phyloP scores from a whole-genome alignment of 768 basidiomycete genomes.

The Peribolospora baueri region DNA sequence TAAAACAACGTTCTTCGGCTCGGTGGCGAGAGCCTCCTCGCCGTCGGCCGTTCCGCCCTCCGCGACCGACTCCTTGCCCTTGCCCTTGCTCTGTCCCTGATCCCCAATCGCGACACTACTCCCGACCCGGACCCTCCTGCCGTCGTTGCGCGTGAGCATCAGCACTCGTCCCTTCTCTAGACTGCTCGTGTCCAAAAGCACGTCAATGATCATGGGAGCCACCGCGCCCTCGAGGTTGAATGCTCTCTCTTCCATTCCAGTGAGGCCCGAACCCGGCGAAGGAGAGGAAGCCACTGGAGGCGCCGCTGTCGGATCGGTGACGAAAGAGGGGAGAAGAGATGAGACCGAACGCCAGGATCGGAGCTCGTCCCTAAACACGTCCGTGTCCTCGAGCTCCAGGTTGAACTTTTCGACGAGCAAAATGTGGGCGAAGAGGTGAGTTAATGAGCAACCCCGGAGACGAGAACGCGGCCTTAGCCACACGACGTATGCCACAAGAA shows the following conservation, averaged over 20 bases:
- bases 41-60: not conserved
- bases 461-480: not conserved
- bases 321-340: not conserved
- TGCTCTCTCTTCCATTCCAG: no score
- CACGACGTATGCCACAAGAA: not conserved
- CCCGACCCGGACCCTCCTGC: conserved; percentile 6
- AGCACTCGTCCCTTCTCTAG: conserved; percentile 12
- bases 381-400: conserved; percentile 12
- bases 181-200: conserved; percentile 11
- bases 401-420: conserved; percentile 9
- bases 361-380: conserved; percentile 11
- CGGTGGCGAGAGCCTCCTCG: not conserved
- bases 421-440: not conserved
- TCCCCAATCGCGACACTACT: not conserved
- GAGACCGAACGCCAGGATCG: conserved; percentile 10
- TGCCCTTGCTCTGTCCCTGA: not conserved
- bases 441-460: not conserved
- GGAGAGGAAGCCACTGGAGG: not conserved
- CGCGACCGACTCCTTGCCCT: not conserved
- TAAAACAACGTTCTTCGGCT: not conserved
- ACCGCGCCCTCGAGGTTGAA: not conserved
- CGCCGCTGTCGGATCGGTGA: not conserved
- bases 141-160: conserved; percentile 10
- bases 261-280: not conserved
- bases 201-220: conserved; percentile 9